Percentiles rank a stretch among this genome's conserved stretches.
These are phyloP conservation scores for Microcyclospora pomicola DNA, from an alignment of 2,329 filamentous ascomycete genomes.

Conservation along the genomic window DNA sequence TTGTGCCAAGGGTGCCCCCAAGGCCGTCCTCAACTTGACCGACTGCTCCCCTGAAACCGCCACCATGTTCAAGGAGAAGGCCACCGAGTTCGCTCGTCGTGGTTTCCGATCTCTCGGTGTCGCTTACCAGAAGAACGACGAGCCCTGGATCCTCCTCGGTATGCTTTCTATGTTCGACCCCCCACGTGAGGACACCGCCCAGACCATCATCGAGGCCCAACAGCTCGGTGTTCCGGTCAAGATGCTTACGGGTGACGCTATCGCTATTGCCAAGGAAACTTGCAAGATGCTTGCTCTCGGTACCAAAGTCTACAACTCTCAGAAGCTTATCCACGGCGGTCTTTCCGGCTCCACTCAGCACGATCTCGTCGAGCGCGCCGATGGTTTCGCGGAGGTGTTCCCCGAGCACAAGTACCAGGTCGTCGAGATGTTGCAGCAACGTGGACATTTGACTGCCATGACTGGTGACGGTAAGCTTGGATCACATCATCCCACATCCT, in stretches of 20 bases:
- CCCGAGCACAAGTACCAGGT: slow-evolving; percentile 66
- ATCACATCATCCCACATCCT: neutral
- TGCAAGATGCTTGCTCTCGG: slow-evolving; percentile 70
- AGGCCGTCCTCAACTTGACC: slow-evolving; percentile 57
- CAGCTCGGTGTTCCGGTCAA: slow-evolving; percentile 64
- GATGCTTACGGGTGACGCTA: slow-evolving; percentile 71
- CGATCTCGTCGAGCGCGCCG: slow-evolving; percentile 61
- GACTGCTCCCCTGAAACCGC: slow-evolving; percentile 53
- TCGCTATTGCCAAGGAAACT: slow-evolving; percentile 67
- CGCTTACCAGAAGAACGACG: slow-evolving; percentile 63
- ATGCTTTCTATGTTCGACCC: slow-evolving; percentile 72
- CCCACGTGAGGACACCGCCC: slow-evolving; percentile 63
- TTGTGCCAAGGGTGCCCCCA: slow-evolving; percentile 66
- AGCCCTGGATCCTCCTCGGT: slow-evolving; percentile 59
- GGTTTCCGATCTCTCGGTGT: slow-evolving; percentile 72
- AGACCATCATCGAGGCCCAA: slow-evolving; percentile 64
- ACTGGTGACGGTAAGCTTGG: slow-evolving; percentile 48
- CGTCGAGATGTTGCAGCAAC: slow-evolving; percentile 61
- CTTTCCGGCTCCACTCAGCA: slow-evolving; percentile 59
- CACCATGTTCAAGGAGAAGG: slow-evolving; percentile 56
- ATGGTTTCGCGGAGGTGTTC: slow-evolving; percentile 62
- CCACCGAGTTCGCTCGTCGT: slow-evolving; percentile 60
- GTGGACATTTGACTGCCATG: slow-evolving; percentile 61
- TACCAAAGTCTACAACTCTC: slow-evolving; percentile 70
- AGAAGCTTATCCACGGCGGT: slow-evolving; percentile 63